A percentile compares a stretch with the other conserved stretches of the same genome.
phyloP scores from a whole-genome alignment of 345 rosid genomes.

The Gossypium mustelinum region DNA sequence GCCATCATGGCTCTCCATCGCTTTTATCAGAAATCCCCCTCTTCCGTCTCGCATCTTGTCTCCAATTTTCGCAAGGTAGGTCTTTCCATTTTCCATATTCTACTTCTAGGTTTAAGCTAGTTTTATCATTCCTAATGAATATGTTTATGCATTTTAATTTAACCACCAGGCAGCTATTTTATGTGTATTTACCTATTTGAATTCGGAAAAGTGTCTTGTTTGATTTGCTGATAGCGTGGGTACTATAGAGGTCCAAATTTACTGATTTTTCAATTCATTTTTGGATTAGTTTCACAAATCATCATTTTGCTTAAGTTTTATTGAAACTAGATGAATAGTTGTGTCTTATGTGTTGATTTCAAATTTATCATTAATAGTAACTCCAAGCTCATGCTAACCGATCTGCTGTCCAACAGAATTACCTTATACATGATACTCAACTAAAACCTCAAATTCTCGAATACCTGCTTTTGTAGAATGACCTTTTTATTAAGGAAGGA shows the following conservation, averaged over 20 bases:
- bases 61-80: conserved; percentile 85
- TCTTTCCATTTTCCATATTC: neutral
- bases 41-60: conserved; percentile 78
- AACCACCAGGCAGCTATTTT: neutral
- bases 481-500: neutral
- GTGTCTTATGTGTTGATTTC: neutral
- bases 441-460: neutral
- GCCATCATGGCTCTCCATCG: conserved; percentile 98
- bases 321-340: neutral
- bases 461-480: neutral
- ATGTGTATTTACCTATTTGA: neutral
- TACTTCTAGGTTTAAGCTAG: neutral
- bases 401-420: neutral
- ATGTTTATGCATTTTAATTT: conserved; percentile 3
- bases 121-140: neutral
- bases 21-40: conserved; percentile 81
- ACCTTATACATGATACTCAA: neutral
- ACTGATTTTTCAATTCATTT: neutral
- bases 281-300: neutral
- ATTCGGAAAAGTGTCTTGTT: neutral
- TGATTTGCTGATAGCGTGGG: neutral
- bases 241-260: neutral
- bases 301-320: neutral
- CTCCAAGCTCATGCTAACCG: conserved; percentile 1
- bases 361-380: neutral